Evolutionary conservation across 495 filamentous ascomycete genomes (phyloP).

Genomic region (Coniosporium apollinis): DNA sequence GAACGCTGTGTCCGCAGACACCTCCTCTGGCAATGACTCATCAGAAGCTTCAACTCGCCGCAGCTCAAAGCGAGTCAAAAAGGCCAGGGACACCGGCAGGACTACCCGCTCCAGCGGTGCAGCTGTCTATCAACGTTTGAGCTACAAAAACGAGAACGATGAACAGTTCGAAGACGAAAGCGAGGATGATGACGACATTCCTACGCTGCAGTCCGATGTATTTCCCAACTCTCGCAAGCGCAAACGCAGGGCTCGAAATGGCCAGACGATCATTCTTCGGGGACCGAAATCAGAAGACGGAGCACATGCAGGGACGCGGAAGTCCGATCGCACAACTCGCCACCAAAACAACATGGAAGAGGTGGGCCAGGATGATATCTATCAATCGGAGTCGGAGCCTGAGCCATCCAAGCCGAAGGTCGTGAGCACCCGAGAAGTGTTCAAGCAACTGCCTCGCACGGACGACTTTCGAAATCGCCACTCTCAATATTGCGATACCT

Average conservation of each 20-base stretch:
- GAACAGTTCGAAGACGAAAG: slow-evolving; percentile 7
- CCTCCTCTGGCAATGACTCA: too few relatives aligned
- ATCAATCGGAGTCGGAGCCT: slow-evolving; percentile 24
- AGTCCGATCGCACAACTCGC: slow-evolving; percentile 22
- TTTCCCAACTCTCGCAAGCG: background rate
- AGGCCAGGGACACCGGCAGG: slow-evolving; percentile 5
- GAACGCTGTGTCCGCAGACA: too few relatives aligned
- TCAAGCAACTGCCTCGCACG: slow-evolving; percentile 34
- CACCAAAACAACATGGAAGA: slow-evolving; percentile 43
- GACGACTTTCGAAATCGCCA: slow-evolving; percentile 52
- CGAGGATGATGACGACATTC: slow-evolving; percentile 5
- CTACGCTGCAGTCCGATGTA: slow-evolving; percentile 4
- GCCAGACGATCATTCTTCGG: too few relatives aligned
- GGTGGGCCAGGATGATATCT: slow-evolving; percentile 46
- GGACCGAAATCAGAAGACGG: too few relatives aligned
- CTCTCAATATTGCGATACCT: slow-evolving; percentile 55
- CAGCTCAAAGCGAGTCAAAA: slow-evolving; percentile 1
- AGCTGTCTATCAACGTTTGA: background rate
- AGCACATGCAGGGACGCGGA: too few relatives aligned
- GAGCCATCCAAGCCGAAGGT: slow-evolving; percentile 30
- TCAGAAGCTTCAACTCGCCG: too few relatives aligned
- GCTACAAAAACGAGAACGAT: slow-evolving; percentile 1
- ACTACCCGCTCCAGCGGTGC: too few relatives aligned
- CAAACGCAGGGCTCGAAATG: too few relatives aligned
- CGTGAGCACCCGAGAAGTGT: slow-evolving; percentile 50